Conservation (phyloP, 345 rosid species). For the Eucalyptus pumila region DNA sequence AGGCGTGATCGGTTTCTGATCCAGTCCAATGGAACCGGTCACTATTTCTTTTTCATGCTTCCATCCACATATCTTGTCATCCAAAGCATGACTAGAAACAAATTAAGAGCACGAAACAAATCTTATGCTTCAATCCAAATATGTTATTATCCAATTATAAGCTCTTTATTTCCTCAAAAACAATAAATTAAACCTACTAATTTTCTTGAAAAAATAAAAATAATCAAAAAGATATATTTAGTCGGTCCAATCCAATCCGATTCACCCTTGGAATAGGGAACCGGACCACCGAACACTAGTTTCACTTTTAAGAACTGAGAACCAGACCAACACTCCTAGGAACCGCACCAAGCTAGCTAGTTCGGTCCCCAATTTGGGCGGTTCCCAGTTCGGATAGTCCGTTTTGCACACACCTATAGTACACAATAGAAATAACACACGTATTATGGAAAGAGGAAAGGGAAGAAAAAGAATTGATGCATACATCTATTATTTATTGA, state of each 20-base stretch:
- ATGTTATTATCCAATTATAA: too few species aligned
- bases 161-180: neutral
- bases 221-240: rapidly evolving
- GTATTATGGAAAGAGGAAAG: neutral
- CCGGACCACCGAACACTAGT: rapidly evolving
- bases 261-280: too few species aligned
- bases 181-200: neutral
- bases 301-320: too few species aligned
- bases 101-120: neutral
- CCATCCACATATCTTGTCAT: neutral
- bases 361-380: neutral
- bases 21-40: too few species aligned
- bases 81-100: too few species aligned
- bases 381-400: rapidly evolving
- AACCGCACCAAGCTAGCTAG: neutral
- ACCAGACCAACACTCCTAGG: rapidly evolving
- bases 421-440: rapidly evolving
- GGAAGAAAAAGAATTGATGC: neutral
- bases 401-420: neutral
- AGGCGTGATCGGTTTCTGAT: neutral
- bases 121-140: neutral
- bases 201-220: too few species aligned
- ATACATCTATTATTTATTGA: neutral
- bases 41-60: neutral
- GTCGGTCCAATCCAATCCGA: neutral